A percentile compares a stretch with the other conserved stretches of the same genome.
Evolutionary conservation across 1,139 yeast species (phyloP).

Genomic region (Scheffersomyces parashehatae): DNA sequence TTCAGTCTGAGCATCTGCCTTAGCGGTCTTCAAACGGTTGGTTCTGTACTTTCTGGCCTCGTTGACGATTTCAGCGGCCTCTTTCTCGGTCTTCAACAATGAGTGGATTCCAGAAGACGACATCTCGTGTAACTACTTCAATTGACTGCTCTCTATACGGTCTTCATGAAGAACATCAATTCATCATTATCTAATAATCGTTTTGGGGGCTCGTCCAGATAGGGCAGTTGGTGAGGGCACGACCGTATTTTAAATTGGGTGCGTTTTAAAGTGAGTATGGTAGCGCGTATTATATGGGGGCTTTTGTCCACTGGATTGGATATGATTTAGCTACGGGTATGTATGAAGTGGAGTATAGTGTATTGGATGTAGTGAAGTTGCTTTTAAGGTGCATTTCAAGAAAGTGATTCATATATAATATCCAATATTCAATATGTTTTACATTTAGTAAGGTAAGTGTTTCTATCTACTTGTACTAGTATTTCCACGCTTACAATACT

Average conservation of each 20-base stretch:
- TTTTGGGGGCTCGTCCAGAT: neutral
- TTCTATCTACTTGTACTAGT: too few species aligned
- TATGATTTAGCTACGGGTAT: too few species aligned
- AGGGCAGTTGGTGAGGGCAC: neutral
- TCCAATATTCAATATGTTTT: too few species aligned
- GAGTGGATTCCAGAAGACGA: conserved; percentile 30
- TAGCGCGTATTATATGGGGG: too few species aligned
- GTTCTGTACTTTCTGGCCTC: conserved; percentile 87
- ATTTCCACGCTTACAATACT: too few species aligned
- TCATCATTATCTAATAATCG: conserved; percentile 1
- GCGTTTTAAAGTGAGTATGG: too few species aligned
- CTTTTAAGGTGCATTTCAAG: too few species aligned
- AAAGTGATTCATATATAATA: too few species aligned
- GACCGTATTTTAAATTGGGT: neutral
- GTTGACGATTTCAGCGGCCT: conserved; percentile 92
- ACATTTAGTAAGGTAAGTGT: too few species aligned
- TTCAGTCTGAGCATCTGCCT: conserved; percentile 87
- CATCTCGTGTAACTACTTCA: neutral
- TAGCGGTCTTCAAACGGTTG: conserved; percentile 88
- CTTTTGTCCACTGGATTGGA: too few species aligned
- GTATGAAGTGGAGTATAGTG: too few species aligned
- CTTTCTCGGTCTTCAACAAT: conserved; percentile 75
- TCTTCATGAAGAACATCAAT: neutral
- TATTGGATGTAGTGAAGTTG: too few species aligned
- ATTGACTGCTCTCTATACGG: neutral